Base-by-base conservation (phyloP, 2,329 filamentous ascomycete genomes). In the Claviceps maximensis region DNA sequence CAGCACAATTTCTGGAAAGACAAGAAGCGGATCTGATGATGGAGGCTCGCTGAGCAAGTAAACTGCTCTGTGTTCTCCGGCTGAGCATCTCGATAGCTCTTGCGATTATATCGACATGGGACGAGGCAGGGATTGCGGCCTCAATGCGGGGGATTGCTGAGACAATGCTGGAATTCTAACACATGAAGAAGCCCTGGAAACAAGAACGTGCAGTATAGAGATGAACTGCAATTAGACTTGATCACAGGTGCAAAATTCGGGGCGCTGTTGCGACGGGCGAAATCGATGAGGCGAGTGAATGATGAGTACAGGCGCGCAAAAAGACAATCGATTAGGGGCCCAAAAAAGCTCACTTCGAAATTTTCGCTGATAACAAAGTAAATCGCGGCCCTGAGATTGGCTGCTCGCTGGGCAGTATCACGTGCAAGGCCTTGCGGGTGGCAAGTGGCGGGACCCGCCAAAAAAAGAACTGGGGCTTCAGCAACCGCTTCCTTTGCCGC, bases 61-160 rank as follows among this genome's bases (percentile, higher is more conserved):
- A 56, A 53, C 63, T 57, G 58, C 63, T 61, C 54, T 63, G 58
- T 33, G 65, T 62, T 45, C 67, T 67, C 55, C 65, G 63, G 36
- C 67, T 58, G 51, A 71, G 63, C 69, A 71, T 71, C 53, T 53
- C 64, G 61, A 53, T 12, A 17, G 25, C 15, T 25, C 12, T 33
- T 15, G 42, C n/a, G 33, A n/a, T 38, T 36, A 49, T 19, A 19
- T 19, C 23, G 38, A 29, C 45, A 54, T 52, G 38, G 31, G 48
- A 19, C 19, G 36, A 38, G 36, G 21, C 13, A 52, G 44, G 41
- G 41, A 50, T 19, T 49, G 19, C 44, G 36, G 51, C 46, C 54
- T 47, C 12, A 45, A 27, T 23, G 21, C 48, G 53, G 46, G 29
- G 29, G 7, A 3, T 19, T 47, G 25, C n/a, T 19, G 46, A 46